phyloP scores from a whole-genome alignment of 2,329 filamentous ascomycete genomes.

The Amphichorda felina region DNA sequence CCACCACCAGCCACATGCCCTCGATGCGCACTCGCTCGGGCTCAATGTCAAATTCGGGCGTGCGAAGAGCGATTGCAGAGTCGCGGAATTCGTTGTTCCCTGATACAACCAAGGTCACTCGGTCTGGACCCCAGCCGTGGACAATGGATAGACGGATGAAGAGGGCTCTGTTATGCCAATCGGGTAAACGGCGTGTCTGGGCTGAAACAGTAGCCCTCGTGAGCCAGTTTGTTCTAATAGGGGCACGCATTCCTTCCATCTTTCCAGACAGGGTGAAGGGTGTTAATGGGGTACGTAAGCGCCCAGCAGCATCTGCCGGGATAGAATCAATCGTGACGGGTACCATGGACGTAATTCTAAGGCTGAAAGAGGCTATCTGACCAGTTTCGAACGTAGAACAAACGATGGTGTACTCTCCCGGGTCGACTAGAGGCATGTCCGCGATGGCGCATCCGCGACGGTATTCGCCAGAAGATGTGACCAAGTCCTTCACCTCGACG shows the following conservation, averaged over 20 bases:
- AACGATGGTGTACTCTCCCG: conserved; percentile 75
- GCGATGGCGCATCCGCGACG: conserved; percentile 66
- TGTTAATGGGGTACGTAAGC: conserved; percentile 48
- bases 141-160: conserved; percentile 61
- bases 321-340: conserved; percentile 48
- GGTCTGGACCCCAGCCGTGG: conserved; percentile 58
- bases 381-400: conserved; percentile 83
- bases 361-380: conserved; percentile 60
- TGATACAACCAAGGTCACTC: conserved; percentile 51
- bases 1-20: conserved; percentile 70
- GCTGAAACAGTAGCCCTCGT: conserved; percentile 34
- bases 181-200: too few relatives aligned
- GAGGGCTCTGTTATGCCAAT: conserved; percentile 6
- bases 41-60: conserved; percentile 62
- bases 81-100: conserved; percentile 68
- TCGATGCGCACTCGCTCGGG: conserved; percentile 43
- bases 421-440: conserved; percentile 45
- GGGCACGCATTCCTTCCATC: conserved; percentile 25
- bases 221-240: conserved; percentile 32
- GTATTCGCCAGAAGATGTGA: conserved; percentile 81
- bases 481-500: conserved; percentile 64
- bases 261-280: conserved; percentile 37
- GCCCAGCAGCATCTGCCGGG: conserved; percentile 63
- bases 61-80: conserved; percentile 51
- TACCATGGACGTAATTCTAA: conserved; percentile 58